Conservation (phyloP, 2,329 filamentous ascomycete species). For the Phyllosticta citribraziliensis region DNA sequence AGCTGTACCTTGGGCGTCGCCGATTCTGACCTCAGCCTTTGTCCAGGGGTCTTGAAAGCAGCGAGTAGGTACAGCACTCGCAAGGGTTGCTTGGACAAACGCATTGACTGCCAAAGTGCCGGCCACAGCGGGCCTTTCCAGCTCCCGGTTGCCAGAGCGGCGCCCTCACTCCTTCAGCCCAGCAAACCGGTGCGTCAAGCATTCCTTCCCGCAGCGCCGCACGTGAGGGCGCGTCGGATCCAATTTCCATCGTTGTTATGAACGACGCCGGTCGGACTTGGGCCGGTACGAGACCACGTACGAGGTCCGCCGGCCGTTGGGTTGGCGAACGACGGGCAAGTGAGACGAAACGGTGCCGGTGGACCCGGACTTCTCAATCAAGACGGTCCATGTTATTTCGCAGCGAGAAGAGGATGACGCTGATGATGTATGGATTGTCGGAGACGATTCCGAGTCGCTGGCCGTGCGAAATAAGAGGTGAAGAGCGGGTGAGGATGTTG, state of each 20-base stretch:
- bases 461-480: too few relatives aligned
- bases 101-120: not conserved
- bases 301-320: not conserved
- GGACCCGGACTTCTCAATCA: too few relatives aligned
- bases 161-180: not conserved
- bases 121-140: not conserved
- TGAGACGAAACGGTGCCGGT: not conserved
- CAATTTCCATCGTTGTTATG: not conserved
- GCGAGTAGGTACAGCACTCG: too few relatives aligned
- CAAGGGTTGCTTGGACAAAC: not conserved
- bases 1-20: not conserved
- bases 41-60: not conserved
- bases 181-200: not conserved
- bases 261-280: not conserved
- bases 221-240: not conserved
- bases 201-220: not conserved
- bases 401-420: too few relatives aligned
- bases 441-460: too few relatives aligned
- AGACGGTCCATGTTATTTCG: too few relatives aligned
- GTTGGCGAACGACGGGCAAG: not conserved
- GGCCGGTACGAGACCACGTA: not conserved
- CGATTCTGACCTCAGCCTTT: not conserved
- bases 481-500: not conserved
- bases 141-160: not conserved
- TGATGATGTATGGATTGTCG: too few relatives aligned